phyloP scores from a whole-genome alignment of 768 basidiomycete genomes.

The Pholiota microspora region DNA sequence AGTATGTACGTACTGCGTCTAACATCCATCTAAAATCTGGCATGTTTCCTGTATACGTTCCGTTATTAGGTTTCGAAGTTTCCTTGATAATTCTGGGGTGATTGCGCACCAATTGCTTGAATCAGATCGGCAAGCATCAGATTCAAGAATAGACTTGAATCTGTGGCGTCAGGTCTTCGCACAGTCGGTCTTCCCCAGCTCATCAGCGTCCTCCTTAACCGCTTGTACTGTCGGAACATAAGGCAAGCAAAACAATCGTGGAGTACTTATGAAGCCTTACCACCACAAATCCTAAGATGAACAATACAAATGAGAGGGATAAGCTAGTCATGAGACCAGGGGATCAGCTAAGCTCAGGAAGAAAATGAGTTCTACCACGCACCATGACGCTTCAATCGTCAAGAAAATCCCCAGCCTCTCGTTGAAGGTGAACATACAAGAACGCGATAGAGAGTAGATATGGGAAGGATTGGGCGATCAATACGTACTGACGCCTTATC shows the following conservation, averaged over 20 bases:
- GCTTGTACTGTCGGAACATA: conserved; percentile 14
- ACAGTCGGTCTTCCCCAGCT: conserved; percentile 9
- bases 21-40: conserved; percentile 43
- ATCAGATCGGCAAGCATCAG: conserved; percentile 46
- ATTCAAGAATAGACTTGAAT: conserved; percentile 42
- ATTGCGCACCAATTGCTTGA: conserved; percentile 36
- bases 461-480: not conserved
- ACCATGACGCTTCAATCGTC: conserved; percentile 18
- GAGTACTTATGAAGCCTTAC: not conserved
- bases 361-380: not conserved
- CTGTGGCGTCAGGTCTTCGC: conserved; percentile 25
- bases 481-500: not conserved
- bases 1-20: conserved; percentile 29
- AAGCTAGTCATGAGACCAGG: not conserved
- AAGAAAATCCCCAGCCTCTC: conserved; percentile 24
- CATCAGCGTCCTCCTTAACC: conserved; percentile 15
- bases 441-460: not conserved
- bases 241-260: not conserved
- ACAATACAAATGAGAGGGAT: not conserved
- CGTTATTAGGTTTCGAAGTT: not conserved
- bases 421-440: conserved; percentile 20
- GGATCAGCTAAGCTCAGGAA: not conserved
- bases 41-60: conserved; percentile 34
- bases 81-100: not conserved
- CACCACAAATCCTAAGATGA: not conserved